Evolutionary conservation across 257 asterid species (phyloP).

Genomic region (Datura wrightii): DNA sequence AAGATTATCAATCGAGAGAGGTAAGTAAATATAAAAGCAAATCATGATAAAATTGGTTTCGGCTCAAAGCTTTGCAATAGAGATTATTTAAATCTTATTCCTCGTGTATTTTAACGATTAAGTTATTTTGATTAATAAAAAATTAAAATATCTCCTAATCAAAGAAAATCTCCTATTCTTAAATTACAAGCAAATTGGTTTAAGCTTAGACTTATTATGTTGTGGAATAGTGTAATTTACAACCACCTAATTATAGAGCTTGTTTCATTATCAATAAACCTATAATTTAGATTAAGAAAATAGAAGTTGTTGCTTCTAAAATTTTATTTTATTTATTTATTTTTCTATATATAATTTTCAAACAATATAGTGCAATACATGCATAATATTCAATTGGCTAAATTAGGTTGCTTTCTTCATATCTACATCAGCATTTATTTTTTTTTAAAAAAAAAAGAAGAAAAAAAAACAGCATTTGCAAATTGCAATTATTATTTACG

Average conservation of each 20-base stretch:
- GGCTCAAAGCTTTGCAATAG: background rate
- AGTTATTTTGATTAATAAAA: background rate
- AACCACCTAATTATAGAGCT: background rate
- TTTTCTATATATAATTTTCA: background rate
- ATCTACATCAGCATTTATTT: background rate
- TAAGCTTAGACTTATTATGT: background rate
- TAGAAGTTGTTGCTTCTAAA: background rate
- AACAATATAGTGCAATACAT: background rate
- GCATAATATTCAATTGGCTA: slow-evolving; percentile 7
- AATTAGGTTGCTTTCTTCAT: background rate
- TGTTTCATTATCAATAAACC: background rate
- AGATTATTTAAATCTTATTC: background rate
- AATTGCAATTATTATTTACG: background rate
- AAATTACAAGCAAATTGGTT: background rate
- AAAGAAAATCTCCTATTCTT: too few relatives aligned
- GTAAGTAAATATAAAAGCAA: background rate
- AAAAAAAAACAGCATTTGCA: background rate
- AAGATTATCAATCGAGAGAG: background rate
- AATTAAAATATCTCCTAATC: background rate
- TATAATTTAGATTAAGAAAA: background rate
- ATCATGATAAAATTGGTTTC: background rate
- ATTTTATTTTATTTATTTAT: background rate
- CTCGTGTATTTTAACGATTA: background rate
- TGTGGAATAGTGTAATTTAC: background rate
- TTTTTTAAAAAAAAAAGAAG: too few relatives aligned